These are phyloP conservation scores for Helichrysum umbraculigerum DNA, from an alignment of 129 eudicot species.

Conservation along the genomic window DNA sequence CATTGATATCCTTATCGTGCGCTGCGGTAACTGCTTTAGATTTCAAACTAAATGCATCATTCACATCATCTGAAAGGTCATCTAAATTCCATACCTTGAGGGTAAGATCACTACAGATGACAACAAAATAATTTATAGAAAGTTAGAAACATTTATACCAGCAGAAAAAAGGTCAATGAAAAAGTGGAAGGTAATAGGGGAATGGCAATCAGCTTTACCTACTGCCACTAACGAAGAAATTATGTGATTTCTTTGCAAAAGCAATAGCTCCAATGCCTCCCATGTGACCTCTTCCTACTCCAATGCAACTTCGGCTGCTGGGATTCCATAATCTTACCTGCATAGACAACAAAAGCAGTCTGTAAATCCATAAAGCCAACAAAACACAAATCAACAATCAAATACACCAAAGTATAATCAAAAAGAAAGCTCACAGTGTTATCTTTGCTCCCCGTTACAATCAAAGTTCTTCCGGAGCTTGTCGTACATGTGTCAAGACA, in stretches of 20 bases:
- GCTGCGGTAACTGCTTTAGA: slow-evolving; percentile 80
- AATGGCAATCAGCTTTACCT: slow-evolving; percentile 46
- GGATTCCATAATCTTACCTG: slow-evolving; percentile 94
- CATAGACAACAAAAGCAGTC: slow-evolving; percentile 10
- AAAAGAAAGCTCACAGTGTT: slow-evolving; percentile 51
- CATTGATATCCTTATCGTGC: slow-evolving; percentile 87
- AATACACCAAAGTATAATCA: neutral
- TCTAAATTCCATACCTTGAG: slow-evolving; percentile 87
- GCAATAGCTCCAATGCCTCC: no score
- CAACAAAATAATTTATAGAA: slow-evolving; percentile 9
- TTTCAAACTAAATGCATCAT: slow-evolving; percentile 54
- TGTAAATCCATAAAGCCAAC: neutral
- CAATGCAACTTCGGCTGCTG: slow-evolving; percentile 50
- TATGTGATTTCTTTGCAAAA: slow-evolving; percentile 64
- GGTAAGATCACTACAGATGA: slow-evolving; percentile 68
- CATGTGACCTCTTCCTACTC: slow-evolving; percentile 86
- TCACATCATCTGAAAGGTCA: slow-evolving; percentile 45
- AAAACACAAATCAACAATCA: neutral
- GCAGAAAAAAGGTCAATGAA: neutral
- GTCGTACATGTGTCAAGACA: slow-evolving; percentile 83
- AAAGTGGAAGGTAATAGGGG: neutral
- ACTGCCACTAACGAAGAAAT: slow-evolving; percentile 83
- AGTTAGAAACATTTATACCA: neutral
- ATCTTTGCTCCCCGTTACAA: slow-evolving; percentile 97
- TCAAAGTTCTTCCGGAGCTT: slow-evolving; percentile 71